Conservation (phyloP, 2,329 filamentous ascomycete species). For the Aspergillus pseudoterreus region DNA sequence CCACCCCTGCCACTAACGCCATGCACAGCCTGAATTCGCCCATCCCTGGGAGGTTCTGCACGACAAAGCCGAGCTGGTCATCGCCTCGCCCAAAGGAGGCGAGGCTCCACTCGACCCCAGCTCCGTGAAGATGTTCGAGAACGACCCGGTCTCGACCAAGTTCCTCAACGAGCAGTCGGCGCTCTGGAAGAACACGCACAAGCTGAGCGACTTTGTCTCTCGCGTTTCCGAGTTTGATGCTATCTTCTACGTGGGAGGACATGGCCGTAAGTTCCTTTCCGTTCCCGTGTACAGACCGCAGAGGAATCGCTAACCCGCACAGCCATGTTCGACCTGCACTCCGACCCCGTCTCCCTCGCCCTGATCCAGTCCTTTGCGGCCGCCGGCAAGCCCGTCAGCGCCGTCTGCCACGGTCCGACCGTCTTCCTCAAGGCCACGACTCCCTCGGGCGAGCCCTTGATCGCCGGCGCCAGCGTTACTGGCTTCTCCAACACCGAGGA, state of each 20-base stretch:
- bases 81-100: conserved; percentile 62
- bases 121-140: conserved; percentile 54
- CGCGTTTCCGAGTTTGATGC: conserved; percentile 61
- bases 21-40: conserved; percentile 53
- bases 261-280: conserved; percentile 46
- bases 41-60: conserved; percentile 61
- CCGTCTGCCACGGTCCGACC: conserved; percentile 48
- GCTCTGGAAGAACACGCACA: conserved; percentile 62
- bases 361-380: conserved; percentile 48
- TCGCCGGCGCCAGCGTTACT: conserved; percentile 40
- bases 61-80: conserved; percentile 51
- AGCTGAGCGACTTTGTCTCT: conserved; percentile 55
- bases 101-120: conserved; percentile 58
- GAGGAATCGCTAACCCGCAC: too few relatives aligned
- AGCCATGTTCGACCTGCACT: conserved; percentile 51
- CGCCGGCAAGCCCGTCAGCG: conserved; percentile 47
- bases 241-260: conserved; percentile 58
- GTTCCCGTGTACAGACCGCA: too few relatives aligned
- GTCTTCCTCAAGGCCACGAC: conserved; percentile 44
- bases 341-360: conserved; percentile 38
- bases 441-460: conserved; percentile 39
- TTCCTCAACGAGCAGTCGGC: conserved; percentile 56
- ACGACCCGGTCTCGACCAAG: conserved; percentile 49
- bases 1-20: neutral
- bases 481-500: conserved; percentile 48